Base-by-base conservation (phyloP, 805 yeast species). In the Myxozyma sirexii region DNA sequence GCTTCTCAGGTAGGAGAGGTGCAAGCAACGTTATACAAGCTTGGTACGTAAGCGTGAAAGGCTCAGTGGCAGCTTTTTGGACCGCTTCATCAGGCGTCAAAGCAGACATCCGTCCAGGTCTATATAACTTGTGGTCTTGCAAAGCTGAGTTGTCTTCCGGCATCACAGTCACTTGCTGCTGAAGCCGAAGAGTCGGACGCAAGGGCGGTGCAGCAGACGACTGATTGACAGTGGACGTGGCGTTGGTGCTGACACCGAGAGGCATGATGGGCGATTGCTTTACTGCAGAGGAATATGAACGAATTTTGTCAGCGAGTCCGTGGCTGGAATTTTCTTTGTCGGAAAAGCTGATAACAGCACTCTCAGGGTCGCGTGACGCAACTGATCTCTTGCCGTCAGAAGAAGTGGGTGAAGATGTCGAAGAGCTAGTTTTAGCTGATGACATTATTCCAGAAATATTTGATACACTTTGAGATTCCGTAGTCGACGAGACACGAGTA, bases 91-190 rank as follows among this genome's bases (percentile, higher is more conserved):
- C 65, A 23, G 59, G 56, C 21, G 65, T 45, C 51, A 61, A 13
- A 15, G 65, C 65, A n/a, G 65, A 61, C 62, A 61, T 58, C 12
- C 52, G 56, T 19, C 65, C 65, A 13, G 61, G 58, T 21, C 39
- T 26, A 46, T 39, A 57, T 24, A 49, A 21, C 35, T 46, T 50
- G 19, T 46, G 55, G 27, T 51, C 38, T 15, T 43, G 53, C 31
- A 45, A 23, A 35, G 52, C 29, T 15, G 43, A 6, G 8, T 42
- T 50, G 17, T 58, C 60, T 21, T 57, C 62, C 1, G 59, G 65
- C 59, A 61, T 54, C 3, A 61, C 58, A 26, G 29, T 49, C 21
- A 61, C 57, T 15, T 42, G 59, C 44, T 46, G 53, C 46, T 42
- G 53, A 23, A 19, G 33, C 3, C 49, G 53, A 8, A 39, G 31